Evolutionary conservation across 192 early-diverging fungal genomes (phyloP).

Genomic region (Entomortierella parvispora): DNA sequence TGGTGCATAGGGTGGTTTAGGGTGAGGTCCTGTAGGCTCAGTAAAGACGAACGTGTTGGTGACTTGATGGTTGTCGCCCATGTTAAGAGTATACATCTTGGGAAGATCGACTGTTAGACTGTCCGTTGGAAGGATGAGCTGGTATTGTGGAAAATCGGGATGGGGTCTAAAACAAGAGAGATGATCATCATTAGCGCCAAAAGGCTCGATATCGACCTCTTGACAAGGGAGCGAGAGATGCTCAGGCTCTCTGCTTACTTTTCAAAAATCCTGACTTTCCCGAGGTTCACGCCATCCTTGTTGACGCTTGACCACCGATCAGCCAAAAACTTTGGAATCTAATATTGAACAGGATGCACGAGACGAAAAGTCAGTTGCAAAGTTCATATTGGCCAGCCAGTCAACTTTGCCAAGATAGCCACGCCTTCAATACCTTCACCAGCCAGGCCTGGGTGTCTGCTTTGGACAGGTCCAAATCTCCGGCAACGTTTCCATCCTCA

Average conservation of each 20-base stretch:
- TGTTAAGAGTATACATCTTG: slow-evolving; percentile 84
- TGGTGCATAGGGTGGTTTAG: slow-evolving; percentile 22
- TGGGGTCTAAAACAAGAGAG: slow-evolving; percentile 34
- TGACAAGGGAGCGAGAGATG: not conserved
- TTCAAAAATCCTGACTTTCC: slow-evolving; percentile 82
- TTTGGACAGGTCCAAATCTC: slow-evolving; percentile 73
- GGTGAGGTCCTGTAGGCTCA: slow-evolving; percentile 58
- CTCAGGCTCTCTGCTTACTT: slow-evolving; percentile 30
- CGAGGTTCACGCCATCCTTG: slow-evolving; percentile 76
- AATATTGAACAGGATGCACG: not conserved
- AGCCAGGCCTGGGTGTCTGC: slow-evolving; percentile 87
- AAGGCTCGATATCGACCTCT: not conserved
- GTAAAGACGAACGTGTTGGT: slow-evolving; percentile 85
- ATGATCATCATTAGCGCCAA: slow-evolving; percentile 7
- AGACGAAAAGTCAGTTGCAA: not conserved
- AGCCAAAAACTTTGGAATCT: slow-evolving; percentile 89
- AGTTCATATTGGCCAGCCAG: not conserved
- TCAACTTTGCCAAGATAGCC: no score
- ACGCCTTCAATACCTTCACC: slow-evolving; percentile 88
- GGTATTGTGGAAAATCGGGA: slow-evolving; percentile 60
- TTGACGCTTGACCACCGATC: slow-evolving; percentile 81
- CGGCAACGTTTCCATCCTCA: slow-evolving; percentile 74
- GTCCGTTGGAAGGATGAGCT: slow-evolving; percentile 75
- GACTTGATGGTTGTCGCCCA: slow-evolving; percentile 74
- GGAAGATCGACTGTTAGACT: slow-evolving; percentile 73